Evolutionary conservation across 2,329 filamentous ascomycete species (phyloP), one percentile per base, ranked within the genome.

Genomic region (Paecilomyces dactylethromorphus): DNA sequence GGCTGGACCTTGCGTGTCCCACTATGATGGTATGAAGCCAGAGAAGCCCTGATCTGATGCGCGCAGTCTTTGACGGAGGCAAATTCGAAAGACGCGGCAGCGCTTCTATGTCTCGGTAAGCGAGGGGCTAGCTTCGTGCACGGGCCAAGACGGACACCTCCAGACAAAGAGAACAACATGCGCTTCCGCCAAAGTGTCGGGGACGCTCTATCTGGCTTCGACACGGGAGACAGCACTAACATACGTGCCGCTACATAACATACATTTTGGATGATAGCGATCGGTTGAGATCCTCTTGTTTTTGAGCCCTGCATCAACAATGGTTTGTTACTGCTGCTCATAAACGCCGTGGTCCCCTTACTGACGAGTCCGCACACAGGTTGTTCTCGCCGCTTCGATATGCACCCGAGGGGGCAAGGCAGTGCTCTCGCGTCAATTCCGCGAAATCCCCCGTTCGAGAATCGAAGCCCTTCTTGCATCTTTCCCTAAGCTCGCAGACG

Each of bases 331-430:
- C 21, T 18, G 5, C n/a, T n/a, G 15, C 6, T 60, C 35, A 58
- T 58, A 52, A 61, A 74, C 74, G 71, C 69, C 73, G 64, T 33
- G 60, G 64, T 7, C 31, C 8, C 24, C 29, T 33, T 18, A 22
- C 49, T 45, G 22, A n/a, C 35, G n/a, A n/a, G n/a, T 50, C 58
- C 62, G 57, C 66, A 65, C 66, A 63, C 68, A 97, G 94, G 94
- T 99, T 76, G 91, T 99, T 77, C 91, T 99, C 76, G 94, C 93
- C 78, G 94, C 94, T 71, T 97, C 94, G 71, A 97, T 99, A 82
- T 97, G 93, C 80, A 99, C 95, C 76, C 88, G 94, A 68, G 94
- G 94, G 76, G 94, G 94, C 76, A 99, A 99, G 83, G 91, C 93
- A 78, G 92, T 99, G 72, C 88, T 99, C 76, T 97, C 94, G 65